phyloP scores from a whole-genome alignment of 2,329 filamentous ascomycete species.

The Taxawa tesnikishii region DNA sequence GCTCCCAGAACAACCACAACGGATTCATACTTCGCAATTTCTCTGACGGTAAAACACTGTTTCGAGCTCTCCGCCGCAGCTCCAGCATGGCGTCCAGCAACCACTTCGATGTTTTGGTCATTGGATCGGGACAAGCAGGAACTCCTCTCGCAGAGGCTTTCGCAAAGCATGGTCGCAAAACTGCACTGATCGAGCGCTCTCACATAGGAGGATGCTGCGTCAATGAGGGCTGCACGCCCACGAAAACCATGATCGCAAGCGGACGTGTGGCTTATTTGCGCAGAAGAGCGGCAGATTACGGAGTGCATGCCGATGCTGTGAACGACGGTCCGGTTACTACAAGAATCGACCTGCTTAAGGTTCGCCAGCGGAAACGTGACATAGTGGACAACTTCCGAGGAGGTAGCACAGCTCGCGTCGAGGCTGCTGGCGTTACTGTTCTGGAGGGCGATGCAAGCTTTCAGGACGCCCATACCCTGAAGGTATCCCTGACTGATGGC shows the following conservation, averaged over 20 bases:
- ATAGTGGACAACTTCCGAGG: conserved; percentile 39
- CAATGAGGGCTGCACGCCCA: conserved; percentile 40
- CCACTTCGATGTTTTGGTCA: no score
- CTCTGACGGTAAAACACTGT: no score
- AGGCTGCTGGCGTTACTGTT: conserved; percentile 30
- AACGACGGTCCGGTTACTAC: conserved; percentile 14
- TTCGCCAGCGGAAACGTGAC: conserved; percentile 40
- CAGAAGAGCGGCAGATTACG: conserved; percentile 31
- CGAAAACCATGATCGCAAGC: conserved; percentile 45
- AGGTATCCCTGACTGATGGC: conserved; percentile 12
- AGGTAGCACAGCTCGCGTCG: conserved; percentile 33
- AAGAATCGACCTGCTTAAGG: conserved; percentile 38
- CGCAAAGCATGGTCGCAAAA: conserved; percentile 30
- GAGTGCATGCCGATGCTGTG: conserved; percentile 21
- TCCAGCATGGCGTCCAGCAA: no score
- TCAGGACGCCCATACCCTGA: conserved; percentile 21
- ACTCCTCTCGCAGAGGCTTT: conserved; percentile 38
- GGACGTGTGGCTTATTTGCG: conserved; percentile 37
- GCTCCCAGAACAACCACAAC: no score
- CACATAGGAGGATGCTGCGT: conserved; percentile 37
- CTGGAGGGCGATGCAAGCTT: conserved; percentile 35
- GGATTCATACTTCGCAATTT: no score
- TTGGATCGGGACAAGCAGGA: no score
- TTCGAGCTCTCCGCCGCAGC: no score
- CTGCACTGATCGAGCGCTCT: conserved; percentile 35